phyloP scores from a whole-genome alignment of 2,329 filamentous ascomycete species.

The Alternaria sp. region DNA sequence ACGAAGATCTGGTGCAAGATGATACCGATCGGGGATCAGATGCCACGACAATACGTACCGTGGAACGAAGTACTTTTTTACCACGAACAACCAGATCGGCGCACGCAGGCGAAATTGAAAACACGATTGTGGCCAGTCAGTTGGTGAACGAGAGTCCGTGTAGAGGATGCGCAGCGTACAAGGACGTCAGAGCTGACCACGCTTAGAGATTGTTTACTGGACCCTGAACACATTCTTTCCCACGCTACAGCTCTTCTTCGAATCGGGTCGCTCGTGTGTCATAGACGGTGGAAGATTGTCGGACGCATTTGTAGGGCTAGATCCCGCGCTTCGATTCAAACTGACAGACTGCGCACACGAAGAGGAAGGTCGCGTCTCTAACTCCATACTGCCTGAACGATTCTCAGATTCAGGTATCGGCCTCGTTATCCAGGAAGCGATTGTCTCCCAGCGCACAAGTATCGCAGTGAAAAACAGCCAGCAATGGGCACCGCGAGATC shows the following conservation, averaged over 20 bases:
- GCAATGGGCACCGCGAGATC: neutral
- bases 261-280: conserved; percentile 37
- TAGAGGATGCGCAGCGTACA: neutral
- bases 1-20: conserved; percentile 30
- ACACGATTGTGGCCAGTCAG: conserved; percentile 11
- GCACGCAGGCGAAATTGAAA: conserved; percentile 23
- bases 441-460: conserved; percentile 32
- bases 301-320: conserved; percentile 31
- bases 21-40: conserved; percentile 27
- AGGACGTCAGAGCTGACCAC: conserved; percentile 5
- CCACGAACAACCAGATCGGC: neutral
- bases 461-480: conserved; percentile 21
- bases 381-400: conserved; percentile 26
- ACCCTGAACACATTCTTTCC: conserved; percentile 41
- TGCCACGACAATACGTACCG: conserved; percentile 31
- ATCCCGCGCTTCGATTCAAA: conserved; percentile 36
- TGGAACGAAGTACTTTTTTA: neutral
- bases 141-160: conserved; percentile 34
- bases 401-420: conserved; percentile 13
- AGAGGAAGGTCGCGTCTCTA: conserved; percentile 32
- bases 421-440: conserved; percentile 31
- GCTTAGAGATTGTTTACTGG: conserved; percentile 36
- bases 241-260: conserved; percentile 42
- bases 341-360: conserved; percentile 40
- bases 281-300: conserved; percentile 29